Conservation (phyloP, 768 basidiomycete genomes). For the Exidia glandulosa region DNA sequence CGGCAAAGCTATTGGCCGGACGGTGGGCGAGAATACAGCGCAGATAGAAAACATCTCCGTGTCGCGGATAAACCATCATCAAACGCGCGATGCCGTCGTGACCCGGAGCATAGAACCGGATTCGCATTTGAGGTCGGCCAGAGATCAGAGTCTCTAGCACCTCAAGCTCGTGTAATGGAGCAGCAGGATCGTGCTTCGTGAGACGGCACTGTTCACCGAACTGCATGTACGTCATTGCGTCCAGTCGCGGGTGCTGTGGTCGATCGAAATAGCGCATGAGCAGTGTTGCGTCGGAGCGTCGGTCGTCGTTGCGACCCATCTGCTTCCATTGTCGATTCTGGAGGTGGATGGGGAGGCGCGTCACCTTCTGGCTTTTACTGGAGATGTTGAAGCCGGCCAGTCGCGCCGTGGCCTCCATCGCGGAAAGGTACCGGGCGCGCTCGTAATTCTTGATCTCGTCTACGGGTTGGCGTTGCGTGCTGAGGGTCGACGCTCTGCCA, state of each 20-base stretch:
- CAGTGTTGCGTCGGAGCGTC: slow-evolving; percentile 4
- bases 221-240: not conserved
- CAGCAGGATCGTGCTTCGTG: not conserved
- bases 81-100: not conserved
- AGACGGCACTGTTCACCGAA: not conserved
- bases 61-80: slow-evolving; percentile 6
- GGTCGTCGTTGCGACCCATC: slow-evolving; percentile 9
- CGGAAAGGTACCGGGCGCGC: slow-evolving; percentile 23
- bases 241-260: not conserved
- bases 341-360: slow-evolving; percentile 23
- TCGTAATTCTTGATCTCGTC: slow-evolving; percentile 27
- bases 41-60: slow-evolving; percentile 26
- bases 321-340: slow-evolving; percentile 10
- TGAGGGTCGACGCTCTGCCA: no score
- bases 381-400: slow-evolving; percentile 25
- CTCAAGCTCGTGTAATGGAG: not conserved
- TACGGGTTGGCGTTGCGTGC: not conserved
- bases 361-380: slow-evolving; percentile 23
- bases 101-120: not conserved
- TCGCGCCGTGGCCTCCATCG: slow-evolving; percentile 25
- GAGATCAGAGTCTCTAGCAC: not conserved
- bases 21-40: slow-evolving; percentile 15
- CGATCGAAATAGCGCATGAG: slow-evolving; percentile 13
- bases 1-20: slow-evolving; percentile 10
- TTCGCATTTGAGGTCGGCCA: not conserved